phyloP scores from a whole-genome alignment of 805 yeast genomes.

The Kodamaea restingae region DNA sequence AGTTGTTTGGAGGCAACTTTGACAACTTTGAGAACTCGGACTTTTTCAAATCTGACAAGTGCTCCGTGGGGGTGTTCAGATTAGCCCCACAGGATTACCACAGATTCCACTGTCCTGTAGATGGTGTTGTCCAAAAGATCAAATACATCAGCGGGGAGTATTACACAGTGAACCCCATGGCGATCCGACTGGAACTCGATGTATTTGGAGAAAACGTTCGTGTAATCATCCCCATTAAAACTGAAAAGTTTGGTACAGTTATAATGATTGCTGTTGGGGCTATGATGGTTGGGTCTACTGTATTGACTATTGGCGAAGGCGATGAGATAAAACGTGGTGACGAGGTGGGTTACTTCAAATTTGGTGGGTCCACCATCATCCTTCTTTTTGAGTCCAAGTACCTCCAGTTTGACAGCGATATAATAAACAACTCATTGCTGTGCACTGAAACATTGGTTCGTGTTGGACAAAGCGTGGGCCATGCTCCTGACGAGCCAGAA shows the following conservation, averaged over 20 bases:
- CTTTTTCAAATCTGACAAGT: slow-evolving; percentile 34
- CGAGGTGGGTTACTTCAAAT: slow-evolving; percentile 90
- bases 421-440: slow-evolving; percentile 60
- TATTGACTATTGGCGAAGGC: slow-evolving; percentile 63
- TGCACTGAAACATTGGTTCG: slow-evolving; percentile 78
- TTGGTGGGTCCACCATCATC: slow-evolving; percentile 90
- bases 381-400: slow-evolving; percentile 51
- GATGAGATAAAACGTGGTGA: slow-evolving; percentile 61
- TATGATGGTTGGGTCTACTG: slow-evolving; percentile 96
- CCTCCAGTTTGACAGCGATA: slow-evolving; percentile 68
- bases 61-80: slow-evolving; percentile 75
- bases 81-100: slow-evolving; percentile 97
- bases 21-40: slow-evolving; percentile 40
- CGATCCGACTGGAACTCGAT: slow-evolving; percentile 79
- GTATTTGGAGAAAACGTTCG: slow-evolving; percentile 92
- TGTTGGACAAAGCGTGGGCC: slow-evolving; percentile 93
- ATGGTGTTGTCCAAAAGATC: slow-evolving; percentile 66
- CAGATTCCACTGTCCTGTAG: slow-evolving; percentile 85
- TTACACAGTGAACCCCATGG: slow-evolving; percentile 97
- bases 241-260: slow-evolving; percentile 74
- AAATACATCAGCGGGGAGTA: slow-evolving; percentile 80
- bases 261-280: slow-evolving; percentile 87
- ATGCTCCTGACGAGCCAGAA: slow-evolving; percentile 49
- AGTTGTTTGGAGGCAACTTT: slow-evolving; percentile 49
- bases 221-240: slow-evolving; percentile 69